phyloP scores from a whole-genome alignment of 352 stramenopile genomes.

The Pythium angustatum region DNA sequence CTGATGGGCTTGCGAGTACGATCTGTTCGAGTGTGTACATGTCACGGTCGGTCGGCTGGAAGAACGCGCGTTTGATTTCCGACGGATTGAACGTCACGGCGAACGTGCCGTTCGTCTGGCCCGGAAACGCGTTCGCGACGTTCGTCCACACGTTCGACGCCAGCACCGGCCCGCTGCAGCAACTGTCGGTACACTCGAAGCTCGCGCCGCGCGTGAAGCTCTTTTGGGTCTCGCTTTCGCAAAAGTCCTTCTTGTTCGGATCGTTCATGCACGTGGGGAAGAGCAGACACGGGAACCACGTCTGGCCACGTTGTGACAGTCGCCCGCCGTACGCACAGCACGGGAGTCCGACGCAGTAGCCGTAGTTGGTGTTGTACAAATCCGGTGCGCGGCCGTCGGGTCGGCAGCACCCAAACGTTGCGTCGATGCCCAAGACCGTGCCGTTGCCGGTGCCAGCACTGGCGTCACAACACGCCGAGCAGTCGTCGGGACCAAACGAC shows the following conservation, averaged over 20 bases:
- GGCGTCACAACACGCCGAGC: constrained; percentile 51
- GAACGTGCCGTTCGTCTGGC: constrained; percentile 78
- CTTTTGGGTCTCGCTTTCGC: constrained; percentile 45
- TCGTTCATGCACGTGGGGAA: constrained; percentile 79
- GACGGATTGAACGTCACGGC: constrained; percentile 68
- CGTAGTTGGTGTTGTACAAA: constrained; percentile 59
- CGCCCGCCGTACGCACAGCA: constrained; percentile 68
- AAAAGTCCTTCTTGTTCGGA: constrained; percentile 64
- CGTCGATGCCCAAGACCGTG: constrained; percentile 26
- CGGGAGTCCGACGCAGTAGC: constrained; percentile 74
- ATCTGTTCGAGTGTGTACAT: constrained; percentile 70
- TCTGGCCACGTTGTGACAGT: constrained; percentile 56
- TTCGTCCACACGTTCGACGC: constrained; percentile 78
- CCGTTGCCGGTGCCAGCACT: constrained; percentile 3
- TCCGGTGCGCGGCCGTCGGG: constrained; percentile 36
- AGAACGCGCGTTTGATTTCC: constrained; percentile 73
- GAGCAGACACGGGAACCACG: constrained; percentile 81
- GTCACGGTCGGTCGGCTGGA: constrained; percentile 20
- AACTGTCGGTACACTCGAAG: constrained; percentile 71
- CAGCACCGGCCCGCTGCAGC: constrained; percentile 64
- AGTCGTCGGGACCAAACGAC: constrained; percentile 47
- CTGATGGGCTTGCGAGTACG: constrained; percentile 64
- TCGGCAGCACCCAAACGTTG: constrained; percentile 58
- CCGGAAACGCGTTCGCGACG: constrained; percentile 52
- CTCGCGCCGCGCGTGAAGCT: constrained; percentile 52